These are phyloP conservation scores for Tulasnella sp. DNA, from an alignment of 768 basidiomycete genomes.

Conservation along the genomic window DNA sequence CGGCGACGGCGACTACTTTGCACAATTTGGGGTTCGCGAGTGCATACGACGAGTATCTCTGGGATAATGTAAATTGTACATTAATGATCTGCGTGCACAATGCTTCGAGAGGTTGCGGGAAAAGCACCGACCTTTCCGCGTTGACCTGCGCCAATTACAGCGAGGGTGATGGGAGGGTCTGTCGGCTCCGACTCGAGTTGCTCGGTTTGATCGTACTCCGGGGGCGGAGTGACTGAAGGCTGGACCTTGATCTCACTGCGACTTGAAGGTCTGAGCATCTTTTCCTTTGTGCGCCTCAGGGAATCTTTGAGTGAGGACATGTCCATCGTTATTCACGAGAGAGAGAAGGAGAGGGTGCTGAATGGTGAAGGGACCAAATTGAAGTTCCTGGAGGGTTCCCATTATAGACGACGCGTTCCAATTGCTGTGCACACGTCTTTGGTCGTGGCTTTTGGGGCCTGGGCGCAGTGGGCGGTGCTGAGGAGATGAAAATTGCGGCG, in stretches of 20 bases:
- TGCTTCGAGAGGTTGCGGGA: neutral
- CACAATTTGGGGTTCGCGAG: slow-evolving; percentile 55
- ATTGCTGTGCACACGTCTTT: neutral
- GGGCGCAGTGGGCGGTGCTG: neutral
- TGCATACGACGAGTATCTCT: slow-evolving; percentile 66
- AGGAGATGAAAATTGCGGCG: neutral
- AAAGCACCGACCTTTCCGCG: slow-evolving; percentile 60
- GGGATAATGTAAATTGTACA: neutral
- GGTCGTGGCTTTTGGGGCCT: neutral
- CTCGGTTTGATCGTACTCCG: slow-evolving; percentile 1
- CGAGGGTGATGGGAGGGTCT: slow-evolving; percentile 56
- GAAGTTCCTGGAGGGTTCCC: neutral
- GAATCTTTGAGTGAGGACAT: slow-evolving; percentile 7
- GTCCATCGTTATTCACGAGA: neutral
- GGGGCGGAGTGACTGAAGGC: neutral
- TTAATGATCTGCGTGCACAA: neutral
- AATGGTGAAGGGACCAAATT: neutral
- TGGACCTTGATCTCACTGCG: neutral
- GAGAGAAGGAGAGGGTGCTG: neutral
- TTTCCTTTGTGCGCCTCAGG: slow-evolving; percentile 6
- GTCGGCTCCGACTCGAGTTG: neutral
- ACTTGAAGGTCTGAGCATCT: neutral
- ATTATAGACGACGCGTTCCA: neutral
- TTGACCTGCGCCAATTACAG: slow-evolving; percentile 77
- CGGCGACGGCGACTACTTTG: slow-evolving; percentile 80